Conservation (phyloP, 768 basidiomycete species). For the Podaxis carcinomalis region DNA sequence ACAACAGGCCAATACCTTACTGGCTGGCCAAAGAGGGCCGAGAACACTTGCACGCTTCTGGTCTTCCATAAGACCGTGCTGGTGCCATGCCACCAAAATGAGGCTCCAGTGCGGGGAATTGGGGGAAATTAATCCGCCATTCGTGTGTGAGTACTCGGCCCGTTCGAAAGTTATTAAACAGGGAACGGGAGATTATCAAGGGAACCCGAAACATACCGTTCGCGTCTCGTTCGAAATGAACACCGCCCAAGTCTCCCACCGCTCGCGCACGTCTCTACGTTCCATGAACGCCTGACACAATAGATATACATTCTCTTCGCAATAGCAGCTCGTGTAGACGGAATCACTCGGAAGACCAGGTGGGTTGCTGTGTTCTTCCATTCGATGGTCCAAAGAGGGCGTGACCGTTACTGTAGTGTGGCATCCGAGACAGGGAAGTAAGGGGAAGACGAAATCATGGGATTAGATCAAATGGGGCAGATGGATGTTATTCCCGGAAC, state of each 20-base stretch:
- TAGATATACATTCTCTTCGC: constrained; percentile 73
- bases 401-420: background rate
- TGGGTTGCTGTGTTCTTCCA: background rate
- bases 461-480: background rate
- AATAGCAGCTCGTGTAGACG: constrained; percentile 58
- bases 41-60: background rate
- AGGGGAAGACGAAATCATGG: background rate
- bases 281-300: constrained; percentile 41
- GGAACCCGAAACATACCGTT: constrained; percentile 38
- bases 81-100: background rate
- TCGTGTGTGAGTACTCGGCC: background rate
- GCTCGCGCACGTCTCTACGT: constrained; percentile 19
- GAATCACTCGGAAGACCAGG: constrained; percentile 29
- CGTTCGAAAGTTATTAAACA: background rate
- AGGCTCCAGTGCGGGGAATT: background rate
- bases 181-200: background rate
- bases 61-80: no score
- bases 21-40: background rate
- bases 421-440: background rate
- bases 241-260: constrained; percentile 51
- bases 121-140: background rate
- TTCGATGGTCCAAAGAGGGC: background rate
- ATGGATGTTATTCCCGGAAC: background rate
- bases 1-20: no score
- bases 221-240: constrained; percentile 63